Evolutionary conservation across 805 yeast species (phyloP).

Genomic region (Metschnikowia picachoensis): DNA sequence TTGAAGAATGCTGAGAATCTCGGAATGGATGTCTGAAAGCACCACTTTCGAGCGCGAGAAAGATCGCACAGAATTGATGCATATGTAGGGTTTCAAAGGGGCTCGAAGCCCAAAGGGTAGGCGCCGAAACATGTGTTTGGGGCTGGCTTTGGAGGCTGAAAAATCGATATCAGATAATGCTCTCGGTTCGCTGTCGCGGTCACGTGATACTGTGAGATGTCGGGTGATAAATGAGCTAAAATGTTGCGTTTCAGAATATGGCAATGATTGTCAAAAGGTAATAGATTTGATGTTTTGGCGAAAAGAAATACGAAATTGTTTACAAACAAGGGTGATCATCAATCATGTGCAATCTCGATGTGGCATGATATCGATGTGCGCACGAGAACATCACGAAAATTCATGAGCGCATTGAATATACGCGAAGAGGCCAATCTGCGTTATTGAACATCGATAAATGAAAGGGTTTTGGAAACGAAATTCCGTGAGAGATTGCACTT

Average conservation of each 20-base stretch:
- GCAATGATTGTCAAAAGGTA: background rate
- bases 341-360: too few species aligned
- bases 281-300: background rate
- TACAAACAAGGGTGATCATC: too few species aligned
- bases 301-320: too few species aligned
- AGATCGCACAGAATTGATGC: constrained; percentile 1
- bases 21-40: constrained; percentile 1
- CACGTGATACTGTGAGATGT: constrained; percentile 1
- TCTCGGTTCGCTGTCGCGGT: background rate
- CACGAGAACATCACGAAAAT: too few species aligned
- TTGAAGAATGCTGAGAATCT: constrained; percentile 7
- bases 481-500: too few species aligned
- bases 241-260: background rate
- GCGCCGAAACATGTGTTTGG: background rate
- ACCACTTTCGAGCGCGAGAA: background rate
- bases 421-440: too few species aligned
- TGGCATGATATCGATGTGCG: too few species aligned
- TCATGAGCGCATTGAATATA: too few species aligned
- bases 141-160: background rate
- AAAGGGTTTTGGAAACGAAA: too few species aligned
- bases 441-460: too few species aligned
- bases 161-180: background rate
- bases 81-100: background rate
- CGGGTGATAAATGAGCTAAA: background rate
- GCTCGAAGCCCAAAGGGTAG: background rate